Evolutionary conservation across 2,329 filamentous ascomycete genomes (phyloP).

Genomic region (Phialemoniopsis sp.): DNA sequence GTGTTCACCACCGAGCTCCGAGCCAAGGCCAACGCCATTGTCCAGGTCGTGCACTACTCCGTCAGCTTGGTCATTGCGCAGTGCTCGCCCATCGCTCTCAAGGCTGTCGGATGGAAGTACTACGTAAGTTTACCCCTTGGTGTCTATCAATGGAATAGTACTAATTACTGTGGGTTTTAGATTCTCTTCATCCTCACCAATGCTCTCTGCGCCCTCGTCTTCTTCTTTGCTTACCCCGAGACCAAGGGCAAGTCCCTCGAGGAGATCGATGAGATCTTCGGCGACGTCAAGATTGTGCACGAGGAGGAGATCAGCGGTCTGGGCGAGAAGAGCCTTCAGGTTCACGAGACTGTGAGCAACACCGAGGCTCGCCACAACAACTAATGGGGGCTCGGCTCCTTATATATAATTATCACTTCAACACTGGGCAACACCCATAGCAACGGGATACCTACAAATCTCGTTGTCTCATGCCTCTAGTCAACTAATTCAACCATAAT

Average conservation of each 20-base stretch:
- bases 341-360: too few relatives aligned
- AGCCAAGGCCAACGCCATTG: slow-evolving; percentile 34
- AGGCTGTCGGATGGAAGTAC: slow-evolving; percentile 33
- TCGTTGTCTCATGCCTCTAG: too few relatives aligned
- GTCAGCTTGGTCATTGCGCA: slow-evolving; percentile 34
- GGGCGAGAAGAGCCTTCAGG: too few relatives aligned
- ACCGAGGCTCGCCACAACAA: too few relatives aligned
- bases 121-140: slow-evolving; percentile 19
- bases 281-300: too few relatives aligned
- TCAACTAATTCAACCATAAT: too few relatives aligned
- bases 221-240: slow-evolving; percentile 8
- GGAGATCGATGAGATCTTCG: slow-evolving; percentile 1
- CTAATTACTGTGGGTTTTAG: slow-evolving; percentile 8
- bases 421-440: too few relatives aligned
- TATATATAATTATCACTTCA: too few relatives aligned
- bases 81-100: slow-evolving; percentile 32
- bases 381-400: too few relatives aligned
- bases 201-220: slow-evolving; percentile 26
- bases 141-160: fast-evolving
- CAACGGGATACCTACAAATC: too few relatives aligned
- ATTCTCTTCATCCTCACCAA: slow-evolving; percentile 33
- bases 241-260: not conserved
- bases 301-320: too few relatives aligned
- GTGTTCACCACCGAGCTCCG: slow-evolving; percentile 34
- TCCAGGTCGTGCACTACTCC: slow-evolving; percentile 35